Conservation (phyloP, 768 basidiomycete species). For the Hypsizygus marmoreus region DNA sequence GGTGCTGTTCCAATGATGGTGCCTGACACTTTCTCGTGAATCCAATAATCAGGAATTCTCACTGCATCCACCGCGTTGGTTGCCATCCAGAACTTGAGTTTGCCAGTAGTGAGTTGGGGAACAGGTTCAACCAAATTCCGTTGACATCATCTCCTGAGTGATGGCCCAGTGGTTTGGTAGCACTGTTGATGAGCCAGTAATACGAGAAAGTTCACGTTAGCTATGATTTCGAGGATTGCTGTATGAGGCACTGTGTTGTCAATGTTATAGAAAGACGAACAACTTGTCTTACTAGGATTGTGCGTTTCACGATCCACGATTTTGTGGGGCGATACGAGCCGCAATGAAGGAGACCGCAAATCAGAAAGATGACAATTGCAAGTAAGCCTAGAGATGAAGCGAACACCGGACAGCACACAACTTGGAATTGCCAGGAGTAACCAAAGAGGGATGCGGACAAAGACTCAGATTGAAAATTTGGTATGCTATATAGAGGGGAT, state of each 20-base stretch:
- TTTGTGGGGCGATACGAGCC: too few relatives aligned
- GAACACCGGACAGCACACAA: too few relatives aligned
- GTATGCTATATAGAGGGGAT: conserved; percentile 47
- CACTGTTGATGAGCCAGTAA: conserved; percentile 31
- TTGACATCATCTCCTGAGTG: conserved; percentile 37
- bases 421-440: conserved; percentile 36
- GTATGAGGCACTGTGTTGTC: conserved; percentile 23
- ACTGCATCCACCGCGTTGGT: conserved; percentile 38
- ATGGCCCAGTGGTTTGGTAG: conserved; percentile 42
- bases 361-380: too few relatives aligned
- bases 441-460: conserved; percentile 51
- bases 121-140: conserved; percentile 46
- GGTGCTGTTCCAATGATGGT: conserved; percentile 37
- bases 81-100: conserved; percentile 39
- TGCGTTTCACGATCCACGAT: too few relatives aligned
- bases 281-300: too few relatives aligned
- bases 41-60: conserved; percentile 57
- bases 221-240: neutral
- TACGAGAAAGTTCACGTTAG: conserved; percentile 15
- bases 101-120: conserved; percentile 40
- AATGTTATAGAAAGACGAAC: too few relatives aligned
- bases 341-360: too few relatives aligned
- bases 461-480: conserved; percentile 36
- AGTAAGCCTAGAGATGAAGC: too few relatives aligned
- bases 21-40: conserved; percentile 38